phyloP scores from a whole-genome alignment of 2,329 filamentous ascomycete genomes.

The Clarireedia hainanense region DNA sequence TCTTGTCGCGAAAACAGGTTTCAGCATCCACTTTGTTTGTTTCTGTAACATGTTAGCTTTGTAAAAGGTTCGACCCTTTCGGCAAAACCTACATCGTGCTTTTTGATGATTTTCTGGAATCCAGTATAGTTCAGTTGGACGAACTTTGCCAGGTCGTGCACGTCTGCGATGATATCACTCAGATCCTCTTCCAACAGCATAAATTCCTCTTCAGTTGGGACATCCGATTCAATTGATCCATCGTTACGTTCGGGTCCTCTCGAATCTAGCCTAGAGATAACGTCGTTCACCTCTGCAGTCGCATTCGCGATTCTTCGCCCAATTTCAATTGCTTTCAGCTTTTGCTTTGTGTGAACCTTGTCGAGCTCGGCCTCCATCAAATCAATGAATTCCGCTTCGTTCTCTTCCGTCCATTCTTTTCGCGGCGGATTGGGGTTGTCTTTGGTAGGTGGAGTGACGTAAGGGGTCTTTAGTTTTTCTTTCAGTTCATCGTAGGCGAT shows the following conservation, averaged over 20 bases:
- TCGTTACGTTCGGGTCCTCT: constrained; percentile 39
- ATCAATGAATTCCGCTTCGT: constrained; percentile 82
- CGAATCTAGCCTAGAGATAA: constrained; percentile 67
- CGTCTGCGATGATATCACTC: constrained; percentile 96
- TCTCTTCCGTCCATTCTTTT: constrained; percentile 78
- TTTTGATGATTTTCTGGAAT: constrained; percentile 99
- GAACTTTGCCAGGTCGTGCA: constrained; percentile 96
- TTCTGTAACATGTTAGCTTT: constrained; percentile 49
- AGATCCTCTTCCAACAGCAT: constrained; percentile 88
- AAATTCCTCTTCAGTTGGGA: constrained; percentile 84
- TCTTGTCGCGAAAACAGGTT: constrained; percentile 89
- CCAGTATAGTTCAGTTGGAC: constrained; percentile 98
- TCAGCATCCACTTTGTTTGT: constrained; percentile 87
- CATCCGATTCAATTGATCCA: constrained; percentile 31
- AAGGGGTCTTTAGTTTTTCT: constrained; percentile 69
- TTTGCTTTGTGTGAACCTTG: constrained; percentile 96
- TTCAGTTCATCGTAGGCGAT: constrained; percentile 97
- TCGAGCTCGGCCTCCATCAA: constrained; percentile 88
- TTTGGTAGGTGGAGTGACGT: constrained; percentile 41
- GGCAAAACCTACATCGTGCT: constrained; percentile 71
- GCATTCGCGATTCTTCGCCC: constrained; percentile 79
- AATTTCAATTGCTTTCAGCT: constrained; percentile 95
- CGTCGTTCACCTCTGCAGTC: constrained; percentile 83
- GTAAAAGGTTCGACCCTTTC: background rate
- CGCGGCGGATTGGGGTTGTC: constrained; percentile 41